These are phyloP conservation scores for Cryptococcus wingfieldii DNA, from an alignment of 1,284 basidiomycete genomes.

Conservation along the genomic window DNA sequence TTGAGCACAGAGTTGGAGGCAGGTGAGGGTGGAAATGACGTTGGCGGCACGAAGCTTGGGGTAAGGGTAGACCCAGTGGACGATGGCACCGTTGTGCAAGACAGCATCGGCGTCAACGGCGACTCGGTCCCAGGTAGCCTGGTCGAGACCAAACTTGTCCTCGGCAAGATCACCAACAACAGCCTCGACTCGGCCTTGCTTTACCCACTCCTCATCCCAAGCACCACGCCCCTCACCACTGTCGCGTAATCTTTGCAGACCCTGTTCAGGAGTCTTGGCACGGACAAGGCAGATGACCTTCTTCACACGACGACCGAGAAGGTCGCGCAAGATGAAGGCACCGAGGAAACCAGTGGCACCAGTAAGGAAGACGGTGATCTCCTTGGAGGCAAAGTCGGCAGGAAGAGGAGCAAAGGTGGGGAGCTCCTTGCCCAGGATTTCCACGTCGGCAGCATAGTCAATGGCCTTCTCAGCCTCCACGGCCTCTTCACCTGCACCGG, in stretches of 20 bases:
- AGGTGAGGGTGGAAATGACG: constrained; percentile 81
- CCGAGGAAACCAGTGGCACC: constrained; percentile 97
- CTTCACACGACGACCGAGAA: constrained; percentile 66
- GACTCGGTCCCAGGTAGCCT: constrained; percentile 64
- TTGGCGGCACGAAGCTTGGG: constrained; percentile 87
- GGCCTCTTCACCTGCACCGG: constrained; percentile 36
- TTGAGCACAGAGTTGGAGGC: constrained; percentile 70
- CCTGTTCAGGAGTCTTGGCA: constrained; percentile 63
- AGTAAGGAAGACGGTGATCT: constrained; percentile 83
- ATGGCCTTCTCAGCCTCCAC: constrained; percentile 16
- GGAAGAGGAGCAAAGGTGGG: constrained; percentile 59
- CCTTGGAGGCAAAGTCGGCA: constrained; percentile 55
- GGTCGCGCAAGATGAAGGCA: constrained; percentile 81
- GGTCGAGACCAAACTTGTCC: constrained; percentile 69
- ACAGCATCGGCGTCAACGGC: constrained; percentile 75
- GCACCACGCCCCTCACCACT: constrained; percentile 78
- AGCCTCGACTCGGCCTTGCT: constrained; percentile 66
- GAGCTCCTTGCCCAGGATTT: constrained; percentile 60
- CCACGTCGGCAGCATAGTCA: constrained; percentile 75
- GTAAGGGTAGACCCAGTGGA: constrained; percentile 99
- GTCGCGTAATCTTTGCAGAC: constrained; percentile 67
- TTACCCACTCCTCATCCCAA: constrained; percentile 88
- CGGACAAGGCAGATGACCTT: constrained; percentile 92
- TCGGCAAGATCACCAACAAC: constrained; percentile 82
- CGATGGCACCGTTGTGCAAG: constrained; percentile 93